Evolutionary conservation across 352 stramenopile genomes (phyloP), one percentile per base, ranked within the genome.

Genomic region (Phytophthora sp.): DNA sequence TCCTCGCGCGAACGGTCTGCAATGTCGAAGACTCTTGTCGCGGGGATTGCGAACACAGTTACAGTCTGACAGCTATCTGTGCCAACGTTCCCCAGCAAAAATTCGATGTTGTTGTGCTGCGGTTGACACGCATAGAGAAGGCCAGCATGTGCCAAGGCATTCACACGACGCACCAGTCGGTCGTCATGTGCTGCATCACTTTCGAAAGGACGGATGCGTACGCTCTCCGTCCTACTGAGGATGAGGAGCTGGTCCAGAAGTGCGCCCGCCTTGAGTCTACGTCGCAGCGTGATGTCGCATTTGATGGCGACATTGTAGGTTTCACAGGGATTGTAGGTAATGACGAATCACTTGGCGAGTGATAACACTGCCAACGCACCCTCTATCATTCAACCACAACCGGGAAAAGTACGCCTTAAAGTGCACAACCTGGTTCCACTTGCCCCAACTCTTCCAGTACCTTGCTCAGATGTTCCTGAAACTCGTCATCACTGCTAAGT

Each of bases 291-390:
- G 38, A 71, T 66, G 12, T 71, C 58, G 5, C 57, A 33, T 33
- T 80, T 77, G 21, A 80, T 52, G 0, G 26, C 31, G 1, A 38
- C 27, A 30, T 77, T 80, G 44, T 68, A 79, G 4, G 67, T 50
- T 11, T 79, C 66, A 3, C 66, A 58, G 0, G 71, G 71, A 24
- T 75, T 72, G 50, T 75, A 75, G 0, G 65, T 77, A 1, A 63
- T 63, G 0, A 61, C 62, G 36, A 50, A 67, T 2, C 56, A 57
- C 21, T 59, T 39, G 38, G 15, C 50, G 64, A 16, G 71, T 44
- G 55, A 59, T 74, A n/a, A 2, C 53, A n/a, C 0, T n/a, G n/a
- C n/a, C n/a, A n/a, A n/a, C n/a, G n/a, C 23, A 69, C 12, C 62
- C 62, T 1, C 52, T 20, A 1, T 30, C 26, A 18, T n/a, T n/a